phyloP scores from a whole-genome alignment of 768 basidiomycete genomes.

The Fomitopsis serialis region DNA sequence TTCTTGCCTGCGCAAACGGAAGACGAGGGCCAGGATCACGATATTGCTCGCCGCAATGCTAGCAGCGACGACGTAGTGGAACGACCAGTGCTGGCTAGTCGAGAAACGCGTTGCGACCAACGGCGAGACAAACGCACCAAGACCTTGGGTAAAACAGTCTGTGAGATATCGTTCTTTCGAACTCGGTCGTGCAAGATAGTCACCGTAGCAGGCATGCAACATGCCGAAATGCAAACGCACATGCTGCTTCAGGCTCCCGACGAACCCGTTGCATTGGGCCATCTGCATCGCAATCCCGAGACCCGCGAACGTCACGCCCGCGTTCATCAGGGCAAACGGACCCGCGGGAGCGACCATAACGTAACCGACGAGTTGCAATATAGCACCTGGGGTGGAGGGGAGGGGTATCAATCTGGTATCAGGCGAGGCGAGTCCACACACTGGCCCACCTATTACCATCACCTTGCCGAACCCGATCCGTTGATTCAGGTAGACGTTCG shows the following conservation, averaged over 20 bases:
- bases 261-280: slow-evolving; percentile 67
- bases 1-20: slow-evolving; percentile 23
- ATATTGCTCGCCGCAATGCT: slow-evolving; percentile 17
- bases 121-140: slow-evolving; percentile 46
- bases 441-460: neutral
- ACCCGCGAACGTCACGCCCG: slow-evolving; percentile 41
- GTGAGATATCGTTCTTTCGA: too few relatives aligned
- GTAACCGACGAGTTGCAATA: slow-evolving; percentile 49
- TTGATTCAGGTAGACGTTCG: slow-evolving; percentile 43
- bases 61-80: slow-evolving; percentile 36
- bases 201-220: slow-evolving; percentile 62
- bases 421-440: too few relatives aligned
- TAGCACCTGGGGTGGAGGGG: slow-evolving; percentile 33
- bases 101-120: slow-evolving; percentile 52
- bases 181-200: neutral
- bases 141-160: slow-evolving; percentile 32
- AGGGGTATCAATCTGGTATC: slow-evolving; percentile 3
- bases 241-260: slow-evolving; percentile 50
- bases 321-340: slow-evolving; percentile 61
- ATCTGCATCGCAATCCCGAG: slow-evolving; percentile 47
- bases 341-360: slow-evolving; percentile 46
- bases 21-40: slow-evolving; percentile 14
- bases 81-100: slow-evolving; percentile 38
- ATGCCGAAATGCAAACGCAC: slow-evolving; percentile 61
- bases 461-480: slow-evolving; percentile 48